Evolutionary conservation across 2,329 filamentous ascomycete species (phyloP), one percentile per base, ranked within the genome.

Genomic region (Mycocentrospora acerina): DNA sequence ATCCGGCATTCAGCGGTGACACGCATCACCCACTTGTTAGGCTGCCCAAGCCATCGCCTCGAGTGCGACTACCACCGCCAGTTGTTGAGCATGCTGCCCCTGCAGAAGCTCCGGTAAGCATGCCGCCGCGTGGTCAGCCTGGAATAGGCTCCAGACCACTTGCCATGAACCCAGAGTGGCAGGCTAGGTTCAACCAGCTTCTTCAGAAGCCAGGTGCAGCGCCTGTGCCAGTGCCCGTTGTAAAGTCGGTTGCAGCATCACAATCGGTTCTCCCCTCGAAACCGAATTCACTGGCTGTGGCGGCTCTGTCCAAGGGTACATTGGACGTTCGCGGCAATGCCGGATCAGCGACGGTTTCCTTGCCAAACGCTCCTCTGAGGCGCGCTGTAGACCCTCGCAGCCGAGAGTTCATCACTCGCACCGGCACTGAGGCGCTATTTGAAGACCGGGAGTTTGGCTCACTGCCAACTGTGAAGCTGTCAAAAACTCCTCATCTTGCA

Each of bases 101-200:
- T 16, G 47, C 64, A 32, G 55, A 59, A 24, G 60, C 62, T 26
- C 66, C 71, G 15, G 70, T 74, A 14, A 57, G 58, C 40, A 69
- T 72, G 66, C 67, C 64, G 19, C 40, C 55, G 24, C 57, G 62
- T 19, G 49, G 52, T 25, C 55, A 55, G 15, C 33, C 53, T 25
- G 50, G 50, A 19, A 39, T 67, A 35, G 64, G 66, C 19, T 59
- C 69, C 4, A 61, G 66, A 57, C 57, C 62, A 53, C 60, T 69
- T 48, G 53, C 42, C 66, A 73, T 60, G 44, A 58, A 59, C 26
- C 34, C 74, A 68, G 76, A 77, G 37, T 91, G 90, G 90, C 89
- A 95, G 65, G 84, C 86, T 55, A 83, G 83, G 56, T 90, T 96
- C 64, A 90, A 95, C 65, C 83, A 78, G 30, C 77, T 95, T 29